phyloP scores from a whole-genome alignment of 257 asterid genomes.

The Solanum clarkiae region DNA sequence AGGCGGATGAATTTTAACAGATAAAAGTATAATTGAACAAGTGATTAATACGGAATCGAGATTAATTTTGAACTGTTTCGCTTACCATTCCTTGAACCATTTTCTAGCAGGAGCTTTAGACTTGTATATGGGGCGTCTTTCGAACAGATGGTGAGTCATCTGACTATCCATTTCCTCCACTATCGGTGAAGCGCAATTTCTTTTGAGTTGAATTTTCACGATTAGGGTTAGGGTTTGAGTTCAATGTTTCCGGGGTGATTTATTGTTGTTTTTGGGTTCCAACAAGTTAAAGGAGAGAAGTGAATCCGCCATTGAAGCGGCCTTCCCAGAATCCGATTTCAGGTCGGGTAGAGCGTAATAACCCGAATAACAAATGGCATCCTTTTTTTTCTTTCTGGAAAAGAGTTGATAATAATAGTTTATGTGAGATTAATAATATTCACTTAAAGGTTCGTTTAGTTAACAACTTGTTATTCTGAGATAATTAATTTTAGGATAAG shows the following conservation, averaged over 20 bases:
- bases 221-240: background rate
- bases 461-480: too few relatives aligned
- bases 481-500: too few relatives aligned
- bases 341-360: background rate
- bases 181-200: background rate
- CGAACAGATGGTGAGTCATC: conserved; percentile 32
- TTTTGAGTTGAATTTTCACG: background rate
- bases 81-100: conserved; percentile 88
- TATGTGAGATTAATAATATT: too few relatives aligned
- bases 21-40: background rate
- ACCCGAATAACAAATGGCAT: background rate
- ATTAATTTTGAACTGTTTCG: background rate
- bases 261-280: background rate
- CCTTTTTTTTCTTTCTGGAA: background rate
- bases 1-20: background rate
- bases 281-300: background rate
- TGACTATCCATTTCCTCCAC: conserved; percentile 54
- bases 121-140: conserved; percentile 60
- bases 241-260: background rate
- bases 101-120: conserved; percentile 61
- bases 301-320: background rate
- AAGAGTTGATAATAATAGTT: background rate
- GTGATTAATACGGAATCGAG: background rate
- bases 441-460: too few relatives aligned
- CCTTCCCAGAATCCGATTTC: background rate